Evolutionary conservation across 1,139 yeast genomes (phyloP), one percentile per base, ranked within the genome.

Genomic region (Sporopachydermia cereana): DNA sequence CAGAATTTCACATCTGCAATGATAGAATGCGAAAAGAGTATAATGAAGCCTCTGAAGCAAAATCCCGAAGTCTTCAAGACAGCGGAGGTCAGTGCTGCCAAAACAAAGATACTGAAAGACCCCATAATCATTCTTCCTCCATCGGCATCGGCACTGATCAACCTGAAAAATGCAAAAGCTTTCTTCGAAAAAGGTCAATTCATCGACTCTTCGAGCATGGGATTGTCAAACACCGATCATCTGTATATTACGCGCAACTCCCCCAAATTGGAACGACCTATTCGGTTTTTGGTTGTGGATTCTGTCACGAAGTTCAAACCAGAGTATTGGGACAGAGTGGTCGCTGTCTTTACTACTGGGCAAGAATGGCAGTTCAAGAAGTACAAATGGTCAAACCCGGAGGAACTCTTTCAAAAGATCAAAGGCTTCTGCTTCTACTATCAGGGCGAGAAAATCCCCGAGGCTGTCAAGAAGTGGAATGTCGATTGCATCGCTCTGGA

Each of bases 291-390:
- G 55, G 84, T 91, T 45, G 96, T 88, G 23, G 94, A 85, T 59
- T 84, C 84, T 49, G 88, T 88, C 3, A 95, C 88, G 47, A 75
- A 80, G 62, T 89, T 91, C 67, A 89, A 88, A 58, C 95, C 95
- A 2, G 98, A 91, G 58, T 88, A 93, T 63, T 91, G 99, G 99
- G 86, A 82, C 56, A 73, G 98, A 48, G 96, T 93, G 1, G 84
- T 91, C 44, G 97, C 95, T 0, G 85, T 91, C 30, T 84, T 91
- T 66, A 91, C 96, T 16, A 91, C 97, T 2, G 98, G 99, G 17
- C 98, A 91, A 65, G 73, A 81, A 45, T 91, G 99, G 99, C 99
- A 91, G 64, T 85, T 91, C 63, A 77, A 84, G 56, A 78, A 80
- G 55, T 91, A 91, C 63, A 84, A 82, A 57, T 84, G 88, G 76